Base-by-base conservation (phyloP, 83 land plant genomes). In the Thuja plicata region DNA sequence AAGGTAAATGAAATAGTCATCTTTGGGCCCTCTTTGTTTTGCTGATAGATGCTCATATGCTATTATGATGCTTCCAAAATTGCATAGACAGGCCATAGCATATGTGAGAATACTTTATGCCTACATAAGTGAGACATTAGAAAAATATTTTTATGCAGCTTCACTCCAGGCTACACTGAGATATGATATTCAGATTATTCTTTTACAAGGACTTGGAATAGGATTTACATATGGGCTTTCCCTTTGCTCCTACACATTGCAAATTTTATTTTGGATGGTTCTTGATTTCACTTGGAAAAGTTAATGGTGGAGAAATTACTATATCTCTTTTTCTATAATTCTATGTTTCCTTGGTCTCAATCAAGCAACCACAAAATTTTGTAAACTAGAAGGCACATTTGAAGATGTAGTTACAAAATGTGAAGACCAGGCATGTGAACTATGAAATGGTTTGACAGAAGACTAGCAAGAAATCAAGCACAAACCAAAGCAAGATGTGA, bases 341-440 rank as follows among this genome's bases (percentile, higher is more conserved):
- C 89, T 98, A 73, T 95, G 99, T 94, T 99, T 99, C 94, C 97
- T 98, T 90, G 99, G 99, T 60, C 87, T 98, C 87, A 98, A 98
- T 91, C 99, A 98, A 91, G 99, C 99, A 48, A 99, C 99, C n/a
- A 98, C 99, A 91, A 98, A 98, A 89, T 98, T 98, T 90, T 98
- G n/a, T n/a, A n/a, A n/a, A n/a, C n/a, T n/a, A n/a, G n/a, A n/a
- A n/a, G n/a, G n/a, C n/a, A n/a, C n/a, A n/a, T n/a, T n/a, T n/a
- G n/a, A n/a, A n/a, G n/a, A n/a, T n/a, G n/a, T n/a, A n/a, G n/a
- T n/a, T n/a, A n/a, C n/a, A n/a, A n/a, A n/a, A n/a, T n/a, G n/a
- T n/a, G n/a, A n/a, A n/a, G n/a, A n/a, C n/a, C n/a, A n/a, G n/a
- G n/a, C n/a, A n/a, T n/a, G n/a, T n/a, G n/a, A n/a, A n/a, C n/a